phyloP scores from a whole-genome alignment of 352 stramenopile genomes.

The Aphanomyces invadans region DNA sequence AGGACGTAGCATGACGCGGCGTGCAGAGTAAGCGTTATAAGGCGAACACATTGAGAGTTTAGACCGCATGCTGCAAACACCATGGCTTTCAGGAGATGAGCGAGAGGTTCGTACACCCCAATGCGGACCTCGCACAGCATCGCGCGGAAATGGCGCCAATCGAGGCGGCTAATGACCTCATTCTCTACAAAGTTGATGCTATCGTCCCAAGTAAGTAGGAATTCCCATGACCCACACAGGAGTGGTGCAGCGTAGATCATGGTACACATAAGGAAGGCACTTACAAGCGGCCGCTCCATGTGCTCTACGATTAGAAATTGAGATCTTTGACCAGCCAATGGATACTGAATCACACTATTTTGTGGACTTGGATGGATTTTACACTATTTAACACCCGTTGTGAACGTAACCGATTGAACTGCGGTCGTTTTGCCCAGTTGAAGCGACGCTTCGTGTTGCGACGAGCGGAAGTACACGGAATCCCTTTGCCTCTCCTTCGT shows the following conservation, averaged over 20 bases:
- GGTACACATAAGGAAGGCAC: not conserved
- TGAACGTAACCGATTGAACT: not conserved
- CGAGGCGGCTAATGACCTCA: not conserved
- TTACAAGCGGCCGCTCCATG: not conserved
- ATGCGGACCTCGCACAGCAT: not conserved
- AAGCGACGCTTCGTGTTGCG: slow-evolving; percentile 1
- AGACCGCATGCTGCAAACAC: not conserved
- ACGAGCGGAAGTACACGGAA: not conserved
- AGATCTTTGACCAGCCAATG: not conserved
- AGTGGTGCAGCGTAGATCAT: not conserved
- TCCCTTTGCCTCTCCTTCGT: no score
- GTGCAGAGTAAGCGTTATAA: not conserved
- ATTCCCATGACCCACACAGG: not conserved
- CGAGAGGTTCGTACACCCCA: not conserved
- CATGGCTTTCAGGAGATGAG: not conserved
- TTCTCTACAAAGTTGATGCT: not conserved
- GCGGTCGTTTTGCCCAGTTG: not conserved
- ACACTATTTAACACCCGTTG: not conserved
- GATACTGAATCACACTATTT: not conserved
- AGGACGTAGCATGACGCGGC: not conserved
- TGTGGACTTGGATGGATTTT: no score
- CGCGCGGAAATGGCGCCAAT: not conserved
- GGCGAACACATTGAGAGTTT: not conserved
- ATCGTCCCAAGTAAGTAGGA: not conserved
- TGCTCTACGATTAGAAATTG: not conserved